Conservation (phyloP, 441 rosid species). For the Gossypium schwendimanii region DNA sequence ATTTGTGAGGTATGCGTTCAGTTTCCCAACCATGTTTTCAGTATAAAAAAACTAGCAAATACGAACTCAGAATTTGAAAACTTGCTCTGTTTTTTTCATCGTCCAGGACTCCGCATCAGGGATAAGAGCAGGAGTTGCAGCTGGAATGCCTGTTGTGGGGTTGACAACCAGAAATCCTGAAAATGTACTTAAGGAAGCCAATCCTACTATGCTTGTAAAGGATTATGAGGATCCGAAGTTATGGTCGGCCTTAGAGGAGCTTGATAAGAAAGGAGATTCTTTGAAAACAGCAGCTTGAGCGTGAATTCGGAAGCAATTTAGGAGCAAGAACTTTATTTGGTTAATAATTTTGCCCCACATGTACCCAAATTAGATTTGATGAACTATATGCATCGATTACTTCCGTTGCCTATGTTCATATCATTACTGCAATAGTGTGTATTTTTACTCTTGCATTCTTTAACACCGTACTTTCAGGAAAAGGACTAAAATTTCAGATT, state of each 20-base stretch:
- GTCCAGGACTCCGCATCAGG: slow-evolving; percentile 77
- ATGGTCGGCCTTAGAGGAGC: slow-evolving; percentile 67
- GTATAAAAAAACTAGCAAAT: neutral
- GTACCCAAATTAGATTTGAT: neutral
- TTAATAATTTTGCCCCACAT: neutral
- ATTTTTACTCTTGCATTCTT: neutral
- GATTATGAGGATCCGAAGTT: slow-evolving; percentile 70
- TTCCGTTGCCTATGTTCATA: neutral
- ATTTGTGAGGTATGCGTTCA: slow-evolving; percentile 51
- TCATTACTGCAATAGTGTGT: neutral
- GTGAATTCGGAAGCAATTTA: neutral
- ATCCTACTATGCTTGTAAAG: slow-evolving; percentile 64
- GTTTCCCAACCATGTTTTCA: neutral
- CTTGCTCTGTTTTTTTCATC: neutral
- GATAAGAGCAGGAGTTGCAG: slow-evolving; percentile 90
- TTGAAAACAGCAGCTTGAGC: slow-evolving; percentile 2
- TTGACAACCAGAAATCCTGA: slow-evolving; percentile 74
- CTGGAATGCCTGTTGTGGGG: slow-evolving; percentile 84
- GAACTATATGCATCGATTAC: neutral
- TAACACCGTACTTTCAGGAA: neutral
- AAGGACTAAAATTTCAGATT: neutral
- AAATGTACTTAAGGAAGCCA: slow-evolving; percentile 52
- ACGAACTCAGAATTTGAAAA: neutral
- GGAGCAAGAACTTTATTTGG: neutral
- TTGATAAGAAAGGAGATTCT: slow-evolving; percentile 34